Conservation (phyloP, 148 eudicot species). For the Camellia japonica region DNA sequence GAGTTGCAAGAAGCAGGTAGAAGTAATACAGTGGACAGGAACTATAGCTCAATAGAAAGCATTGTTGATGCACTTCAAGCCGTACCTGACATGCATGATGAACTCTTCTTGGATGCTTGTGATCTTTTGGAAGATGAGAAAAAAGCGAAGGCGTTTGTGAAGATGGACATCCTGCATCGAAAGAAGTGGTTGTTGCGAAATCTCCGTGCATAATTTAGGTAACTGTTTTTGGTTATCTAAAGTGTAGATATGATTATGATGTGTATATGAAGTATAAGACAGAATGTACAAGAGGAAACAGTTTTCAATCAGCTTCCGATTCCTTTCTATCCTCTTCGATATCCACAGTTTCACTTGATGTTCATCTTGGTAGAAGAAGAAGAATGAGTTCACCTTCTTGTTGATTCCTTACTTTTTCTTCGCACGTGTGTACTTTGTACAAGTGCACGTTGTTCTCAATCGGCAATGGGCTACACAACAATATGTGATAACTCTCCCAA, state of each 20-base stretch:
- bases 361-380: too few species aligned
- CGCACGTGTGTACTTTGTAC: too few species aligned
- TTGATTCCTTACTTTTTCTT: too few species aligned
- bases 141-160: conserved; percentile 10
- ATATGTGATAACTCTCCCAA: too few species aligned
- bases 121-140: conserved; percentile 18
- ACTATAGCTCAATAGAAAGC: conserved; percentile 5
- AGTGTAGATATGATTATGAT: not conserved
- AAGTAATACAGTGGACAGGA: not conserved
- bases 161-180: conserved; percentile 5
- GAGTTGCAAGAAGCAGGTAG: not conserved
- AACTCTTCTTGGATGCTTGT: conserved; percentile 15
- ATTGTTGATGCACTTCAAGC: conserved; percentile 17
- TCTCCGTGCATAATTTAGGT: not conserved
- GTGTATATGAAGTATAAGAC: not conserved
- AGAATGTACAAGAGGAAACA: not conserved
- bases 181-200: conserved; percentile 13
- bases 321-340: not conserved
- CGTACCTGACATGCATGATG: conserved; percentile 12
- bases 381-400: too few species aligned
- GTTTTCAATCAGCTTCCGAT: not conserved
- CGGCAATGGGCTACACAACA: too few species aligned
- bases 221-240: not conserved
- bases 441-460: too few species aligned
- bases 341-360: too few species aligned